phyloP scores from a whole-genome alignment of 805 yeast genomes.

The Candida krabiensis region DNA sequence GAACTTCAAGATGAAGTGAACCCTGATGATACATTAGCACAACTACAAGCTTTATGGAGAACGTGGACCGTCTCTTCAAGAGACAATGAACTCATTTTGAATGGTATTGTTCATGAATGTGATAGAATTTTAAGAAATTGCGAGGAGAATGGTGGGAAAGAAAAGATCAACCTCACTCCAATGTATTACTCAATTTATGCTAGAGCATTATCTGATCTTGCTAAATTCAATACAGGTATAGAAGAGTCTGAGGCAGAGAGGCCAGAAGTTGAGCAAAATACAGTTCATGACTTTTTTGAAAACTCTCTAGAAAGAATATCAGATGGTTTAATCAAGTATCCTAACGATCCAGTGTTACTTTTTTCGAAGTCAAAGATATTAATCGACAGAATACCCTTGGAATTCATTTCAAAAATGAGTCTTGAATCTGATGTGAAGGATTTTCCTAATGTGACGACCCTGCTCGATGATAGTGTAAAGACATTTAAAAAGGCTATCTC shows the following conservation, averaged over 20 bases:
- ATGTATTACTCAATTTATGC: conserved; percentile 76
- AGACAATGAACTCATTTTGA: conserved; percentile 63
- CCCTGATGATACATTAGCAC: conserved; percentile 77
- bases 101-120: conserved; percentile 92
- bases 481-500: conserved; percentile 46
- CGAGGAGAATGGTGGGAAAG: conserved; percentile 29
- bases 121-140: conserved; percentile 67
- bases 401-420: conserved; percentile 52
- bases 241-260: conserved; percentile 19
- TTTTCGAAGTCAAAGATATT: conserved; percentile 57
- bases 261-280: conserved; percentile 18
- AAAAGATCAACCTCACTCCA: conserved; percentile 38
- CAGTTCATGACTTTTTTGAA: conserved; percentile 55
- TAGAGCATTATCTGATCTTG: conserved; percentile 62
- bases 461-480: conserved; percentile 47
- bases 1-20: conserved; percentile 70
- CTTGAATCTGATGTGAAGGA: conserved; percentile 37
- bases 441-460: conserved; percentile 35
- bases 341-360: conserved; percentile 44
- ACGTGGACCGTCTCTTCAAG: conserved; percentile 57
- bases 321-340: conserved; percentile 52
- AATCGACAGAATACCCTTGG: conserved; percentile 58
- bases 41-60: conserved; percentile 69
- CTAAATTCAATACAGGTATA: conserved; percentile 53
- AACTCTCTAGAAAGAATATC: conserved; percentile 72